Conservation (phyloP, 805 yeast species). For the Yarrowia sp. region DNA sequence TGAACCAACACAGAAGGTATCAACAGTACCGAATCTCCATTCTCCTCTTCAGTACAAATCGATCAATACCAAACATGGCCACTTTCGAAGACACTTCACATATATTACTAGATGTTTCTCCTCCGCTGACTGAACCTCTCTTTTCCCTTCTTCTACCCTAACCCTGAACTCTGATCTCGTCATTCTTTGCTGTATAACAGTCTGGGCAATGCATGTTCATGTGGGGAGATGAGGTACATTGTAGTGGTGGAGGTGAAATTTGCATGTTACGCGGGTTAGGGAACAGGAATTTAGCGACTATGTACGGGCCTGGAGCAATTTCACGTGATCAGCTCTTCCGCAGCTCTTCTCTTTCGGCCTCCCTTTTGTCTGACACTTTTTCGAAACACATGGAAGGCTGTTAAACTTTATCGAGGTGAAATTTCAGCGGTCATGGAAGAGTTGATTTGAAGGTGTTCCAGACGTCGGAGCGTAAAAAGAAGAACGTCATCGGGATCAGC, state of each 20-base stretch:
- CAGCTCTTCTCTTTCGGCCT: not conserved
- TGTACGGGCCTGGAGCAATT: too few relatives aligned
- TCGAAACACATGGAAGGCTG: constrained; percentile 25
- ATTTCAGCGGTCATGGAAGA: not conserved
- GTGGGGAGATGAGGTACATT: constrained; percentile 12
- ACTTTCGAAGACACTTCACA: too few relatives aligned
- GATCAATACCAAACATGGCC: too few relatives aligned
- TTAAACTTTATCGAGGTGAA: constrained; percentile 11
- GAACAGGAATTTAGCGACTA: too few relatives aligned
- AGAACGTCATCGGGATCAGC: not conserved
- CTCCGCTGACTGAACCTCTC: too few relatives aligned
- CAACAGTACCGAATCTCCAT: too few relatives aligned
- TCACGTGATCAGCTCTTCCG: too few relatives aligned
- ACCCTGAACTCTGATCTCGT: constrained; percentile 24
- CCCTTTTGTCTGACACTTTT: not conserved
- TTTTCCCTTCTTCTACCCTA: not conserved
- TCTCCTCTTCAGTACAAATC: too few relatives aligned
- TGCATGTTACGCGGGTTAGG: not conserved
- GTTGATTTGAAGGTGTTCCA: not conserved
- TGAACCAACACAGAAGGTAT: too few relatives aligned
- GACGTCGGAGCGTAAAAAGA: not conserved
- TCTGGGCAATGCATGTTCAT: constrained; percentile 25
- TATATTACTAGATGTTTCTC: too few relatives aligned
- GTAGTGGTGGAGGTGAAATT: too few relatives aligned
- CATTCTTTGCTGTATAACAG: constrained; percentile 12